Percentiles rank a stretch among this genome's conserved stretches.
These are phyloP conservation scores for Aspergillus versicolor DNA, from an alignment of 2,329 filamentous ascomycete genomes.

Conservation along the genomic window DNA sequence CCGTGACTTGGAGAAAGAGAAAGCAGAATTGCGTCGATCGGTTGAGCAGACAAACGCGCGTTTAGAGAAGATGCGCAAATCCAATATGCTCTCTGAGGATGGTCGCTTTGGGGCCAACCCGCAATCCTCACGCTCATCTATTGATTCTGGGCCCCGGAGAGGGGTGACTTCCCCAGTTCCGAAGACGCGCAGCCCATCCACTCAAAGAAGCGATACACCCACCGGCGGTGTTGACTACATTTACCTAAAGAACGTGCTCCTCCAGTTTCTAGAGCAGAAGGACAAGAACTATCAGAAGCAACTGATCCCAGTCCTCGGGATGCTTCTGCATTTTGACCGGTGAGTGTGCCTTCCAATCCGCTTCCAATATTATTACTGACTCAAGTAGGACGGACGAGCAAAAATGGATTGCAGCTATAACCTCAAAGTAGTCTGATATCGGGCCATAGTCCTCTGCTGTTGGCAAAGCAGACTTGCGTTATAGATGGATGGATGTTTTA, in stretches of 20 bases:
- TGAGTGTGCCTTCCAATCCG: constrained; percentile 34
- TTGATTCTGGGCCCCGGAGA: constrained; percentile 52
- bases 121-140: constrained; percentile 58
- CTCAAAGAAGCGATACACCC: constrained; percentile 38
- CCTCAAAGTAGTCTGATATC: constrained; percentile 42
- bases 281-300: constrained; percentile 68
- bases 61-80: constrained; percentile 76
- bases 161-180: constrained; percentile 50
- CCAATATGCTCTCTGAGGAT: constrained; percentile 59
- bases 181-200: constrained; percentile 35
- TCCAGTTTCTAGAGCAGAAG: constrained; percentile 66
- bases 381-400: constrained; percentile 68
- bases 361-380: constrained; percentile 14
- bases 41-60: constrained; percentile 75
- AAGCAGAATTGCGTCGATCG: constrained; percentile 68
- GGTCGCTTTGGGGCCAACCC: constrained; percentile 49
- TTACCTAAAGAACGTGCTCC: constrained; percentile 65
- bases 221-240: constrained; percentile 55
- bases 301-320: constrained; percentile 64
- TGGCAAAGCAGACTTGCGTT: not conserved
- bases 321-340: constrained; percentile 66
- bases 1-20: constrained; percentile 79
- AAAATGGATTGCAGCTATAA: constrained; percentile 78
- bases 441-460: not conserved
- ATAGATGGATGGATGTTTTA: constrained; percentile 14